phyloP scores from a whole-genome alignment of 495 filamentous ascomycete species.

The Xylaria flabelliformis region DNA sequence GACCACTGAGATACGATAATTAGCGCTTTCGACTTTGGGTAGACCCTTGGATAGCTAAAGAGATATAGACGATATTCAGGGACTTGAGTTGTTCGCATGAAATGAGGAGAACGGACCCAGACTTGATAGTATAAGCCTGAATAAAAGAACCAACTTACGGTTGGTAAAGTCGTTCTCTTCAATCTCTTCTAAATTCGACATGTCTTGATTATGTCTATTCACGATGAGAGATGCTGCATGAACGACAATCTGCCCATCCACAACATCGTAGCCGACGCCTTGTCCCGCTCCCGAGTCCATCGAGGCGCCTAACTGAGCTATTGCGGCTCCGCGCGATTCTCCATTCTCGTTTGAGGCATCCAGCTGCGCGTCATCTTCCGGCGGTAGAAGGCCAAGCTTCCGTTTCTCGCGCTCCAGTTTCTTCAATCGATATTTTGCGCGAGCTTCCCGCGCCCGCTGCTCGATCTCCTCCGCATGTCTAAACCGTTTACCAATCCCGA shows the following conservation, averaged over 20 bases:
- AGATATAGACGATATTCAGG: background rate
- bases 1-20: conserved; percentile 50
- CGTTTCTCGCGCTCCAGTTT: conserved; percentile 42
- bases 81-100: background rate
- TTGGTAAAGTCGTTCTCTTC: conserved; percentile 86
- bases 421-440: conserved; percentile 45
- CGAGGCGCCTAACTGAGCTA: conserved; percentile 34
- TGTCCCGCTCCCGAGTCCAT: conserved; percentile 32
- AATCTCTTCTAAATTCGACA: conserved; percentile 60
- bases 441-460: conserved; percentile 51
- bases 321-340: conserved; percentile 32
- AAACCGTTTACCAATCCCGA: conserved; percentile 80
- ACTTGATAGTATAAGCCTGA: background rate
- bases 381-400: conserved; percentile 30
- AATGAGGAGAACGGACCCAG: background rate
- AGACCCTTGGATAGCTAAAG: background rate
- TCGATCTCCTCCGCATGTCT: conserved; percentile 67
- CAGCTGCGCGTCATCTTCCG: conserved; percentile 27
- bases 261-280: conserved; percentile 69
- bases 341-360: conserved; percentile 29
- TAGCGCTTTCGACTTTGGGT: background rate
- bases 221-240: conserved; percentile 79
- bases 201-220: conserved; percentile 66
- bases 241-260: conserved; percentile 84
- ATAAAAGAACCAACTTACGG: conserved; percentile 28